Evolutionary conservation across 305 asterid genomes (phyloP).

Genomic region (Fraxinus paxiana): DNA sequence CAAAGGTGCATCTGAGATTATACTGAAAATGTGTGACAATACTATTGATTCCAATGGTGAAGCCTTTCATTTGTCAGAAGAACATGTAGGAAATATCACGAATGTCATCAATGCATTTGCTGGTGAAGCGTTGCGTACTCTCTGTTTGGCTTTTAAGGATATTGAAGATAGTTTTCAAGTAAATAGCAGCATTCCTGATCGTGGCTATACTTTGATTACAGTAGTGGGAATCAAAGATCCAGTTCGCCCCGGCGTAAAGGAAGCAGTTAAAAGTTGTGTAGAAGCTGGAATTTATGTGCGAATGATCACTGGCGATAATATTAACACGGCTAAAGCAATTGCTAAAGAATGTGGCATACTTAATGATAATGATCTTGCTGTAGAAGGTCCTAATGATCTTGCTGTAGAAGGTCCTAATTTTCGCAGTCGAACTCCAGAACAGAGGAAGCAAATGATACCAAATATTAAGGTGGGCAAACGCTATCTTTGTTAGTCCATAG

Average conservation of each 20-base stretch:
- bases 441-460: slow-evolving; percentile 68
- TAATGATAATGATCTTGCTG: slow-evolving; percentile 57
- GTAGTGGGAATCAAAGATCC: slow-evolving; percentile 95
- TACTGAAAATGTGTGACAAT: slow-evolving; percentile 61
- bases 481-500: background rate
- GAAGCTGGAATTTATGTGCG: slow-evolving; percentile 91
- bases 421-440: slow-evolving; percentile 44
- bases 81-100: slow-evolving; percentile 34
- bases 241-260: slow-evolving; percentile 84
- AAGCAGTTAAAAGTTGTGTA: slow-evolving; percentile 74
- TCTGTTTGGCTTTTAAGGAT: slow-evolving; percentile 82
- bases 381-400: slow-evolving; percentile 76
- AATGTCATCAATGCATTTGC: slow-evolving; percentile 69
- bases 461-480: slow-evolving; percentile 57
- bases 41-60: slow-evolving; percentile 60
- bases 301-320: slow-evolving; percentile 93
- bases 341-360: slow-evolving; percentile 95
- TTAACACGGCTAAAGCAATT: slow-evolving; percentile 87
- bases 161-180: slow-evolving; percentile 33
- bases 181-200: slow-evolving; percentile 47
- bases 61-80: slow-evolving; percentile 51
- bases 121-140: slow-evolving; percentile 77
- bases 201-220: slow-evolving; percentile 73
- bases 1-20: slow-evolving; percentile 96
- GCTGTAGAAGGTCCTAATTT: slow-evolving; percentile 84